Percentiles rank a stretch among this genome's conserved stretches.
Evolutionary conservation across 2,329 filamentous ascomycete genomes (phyloP).

Genomic region (Boeremia exigua): DNA sequence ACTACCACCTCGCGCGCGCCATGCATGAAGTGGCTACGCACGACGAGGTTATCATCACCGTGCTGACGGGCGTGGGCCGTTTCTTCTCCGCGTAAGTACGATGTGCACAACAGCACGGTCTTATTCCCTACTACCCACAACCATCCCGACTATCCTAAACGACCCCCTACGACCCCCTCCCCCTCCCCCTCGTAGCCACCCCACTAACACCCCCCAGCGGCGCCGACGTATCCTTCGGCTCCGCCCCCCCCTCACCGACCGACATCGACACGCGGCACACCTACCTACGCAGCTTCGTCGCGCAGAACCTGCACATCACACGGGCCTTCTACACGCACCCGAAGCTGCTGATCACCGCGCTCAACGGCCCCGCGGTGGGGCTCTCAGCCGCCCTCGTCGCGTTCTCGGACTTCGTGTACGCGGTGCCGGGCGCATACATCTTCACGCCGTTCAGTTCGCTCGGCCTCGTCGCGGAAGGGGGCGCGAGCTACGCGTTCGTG

Average conservation of each 20-base stretch:
- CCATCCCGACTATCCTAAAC: neutral
- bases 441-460: slow-evolving; percentile 91
- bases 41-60: slow-evolving; percentile 82
- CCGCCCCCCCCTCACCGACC: slow-evolving; percentile 42
- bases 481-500: slow-evolving; percentile 78
- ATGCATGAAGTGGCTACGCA: slow-evolving; percentile 79
- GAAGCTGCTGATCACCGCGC: slow-evolving; percentile 87
- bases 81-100: slow-evolving; percentile 89
- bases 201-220: slow-evolving; percentile 61
- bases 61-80: slow-evolving; percentile 80
- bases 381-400: slow-evolving; percentile 83
- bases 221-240: slow-evolving; percentile 73
- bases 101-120: no score
- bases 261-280: slow-evolving; percentile 55
- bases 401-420: slow-evolving; percentile 93
- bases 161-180: neutral
- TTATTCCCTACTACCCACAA: neutral
- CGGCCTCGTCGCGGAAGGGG: slow-evolving; percentile 89
- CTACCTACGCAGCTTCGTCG: slow-evolving; percentile 74
- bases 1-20: slow-evolving; percentile 76
- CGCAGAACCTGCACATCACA: slow-evolving; percentile 88
- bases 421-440: slow-evolving; percentile 77
- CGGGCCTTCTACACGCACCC: slow-evolving; percentile 91
- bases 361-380: slow-evolving; percentile 91
- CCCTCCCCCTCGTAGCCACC: neutral